A percentile compares a stretch with the other conserved stretches of the same genome.
Conservation (phyloP, 1,284 basidiomycete genomes). For the Puccinia coronata region DNA sequence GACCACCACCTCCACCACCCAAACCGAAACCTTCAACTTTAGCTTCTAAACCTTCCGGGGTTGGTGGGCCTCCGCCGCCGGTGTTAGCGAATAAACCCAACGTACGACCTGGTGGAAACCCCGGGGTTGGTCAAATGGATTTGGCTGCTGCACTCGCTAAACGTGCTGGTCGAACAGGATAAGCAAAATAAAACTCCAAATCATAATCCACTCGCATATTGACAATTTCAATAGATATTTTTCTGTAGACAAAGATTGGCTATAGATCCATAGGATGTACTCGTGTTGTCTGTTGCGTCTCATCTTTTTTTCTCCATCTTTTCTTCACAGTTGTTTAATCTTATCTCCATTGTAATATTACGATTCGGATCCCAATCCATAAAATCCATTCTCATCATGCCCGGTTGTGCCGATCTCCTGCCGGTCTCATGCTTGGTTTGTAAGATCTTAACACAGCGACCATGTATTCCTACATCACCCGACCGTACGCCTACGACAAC, state of each 20-base stretch:
- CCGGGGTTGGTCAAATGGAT: conserved; percentile 70
- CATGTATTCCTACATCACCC: too few species aligned
- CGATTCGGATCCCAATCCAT: neutral
- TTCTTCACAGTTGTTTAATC: neutral
- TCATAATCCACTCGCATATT: neutral
- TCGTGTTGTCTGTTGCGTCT: neutral
- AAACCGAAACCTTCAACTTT: conserved; percentile 62
- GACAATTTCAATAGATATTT: neutral
- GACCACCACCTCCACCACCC: conserved; percentile 58
- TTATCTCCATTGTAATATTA: neutral
- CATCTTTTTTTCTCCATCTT: neutral
- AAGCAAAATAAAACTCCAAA: neutral
- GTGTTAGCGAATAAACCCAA: conserved; percentile 65
- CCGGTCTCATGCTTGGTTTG: neutral
- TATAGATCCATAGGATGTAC: neutral
- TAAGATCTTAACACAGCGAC: neutral
- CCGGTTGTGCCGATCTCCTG: neutral
- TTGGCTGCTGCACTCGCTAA: conserved; percentile 66
- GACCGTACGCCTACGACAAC: too few species aligned
- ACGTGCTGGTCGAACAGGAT: conserved; percentile 41
- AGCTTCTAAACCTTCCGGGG: conserved; percentile 60
- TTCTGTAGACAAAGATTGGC: neutral
- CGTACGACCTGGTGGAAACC: conserved; percentile 65
- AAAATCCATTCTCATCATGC: neutral
- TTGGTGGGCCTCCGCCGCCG: conserved; percentile 56